phyloP scores from a whole-genome alignment of 371 early-diverging fungal species.

The Rhizopus microsporus region DNA sequence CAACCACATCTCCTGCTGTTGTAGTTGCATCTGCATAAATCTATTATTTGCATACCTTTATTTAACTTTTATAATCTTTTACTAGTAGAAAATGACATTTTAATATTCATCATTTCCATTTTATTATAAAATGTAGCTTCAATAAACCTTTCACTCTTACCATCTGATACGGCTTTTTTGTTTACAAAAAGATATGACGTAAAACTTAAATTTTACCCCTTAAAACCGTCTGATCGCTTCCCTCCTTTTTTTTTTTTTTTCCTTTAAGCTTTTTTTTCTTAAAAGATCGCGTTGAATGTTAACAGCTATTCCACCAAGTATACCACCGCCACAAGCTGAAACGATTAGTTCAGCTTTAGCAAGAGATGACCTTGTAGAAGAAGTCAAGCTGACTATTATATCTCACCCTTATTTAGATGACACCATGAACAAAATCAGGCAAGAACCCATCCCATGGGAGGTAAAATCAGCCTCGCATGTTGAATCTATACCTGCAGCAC shows the following conservation, averaged over 20 bases:
- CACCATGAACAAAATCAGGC: slow-evolving; percentile 63
- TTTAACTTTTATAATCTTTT: slow-evolving; percentile 1
- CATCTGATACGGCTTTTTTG: neutral
- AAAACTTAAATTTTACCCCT: neutral
- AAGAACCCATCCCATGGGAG: slow-evolving; percentile 88
- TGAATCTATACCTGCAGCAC: neutral
- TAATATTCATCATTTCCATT: no score
- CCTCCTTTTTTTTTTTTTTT: neutral
- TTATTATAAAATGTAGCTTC: no score
- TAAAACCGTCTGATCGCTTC: neutral
- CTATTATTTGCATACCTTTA: neutral
- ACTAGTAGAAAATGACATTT: neutral
- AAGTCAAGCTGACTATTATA: slow-evolving; percentile 66
- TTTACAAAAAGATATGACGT: neutral
- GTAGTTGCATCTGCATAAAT: slow-evolving; percentile 37
- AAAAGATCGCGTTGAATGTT: neutral
- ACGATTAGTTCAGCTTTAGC: slow-evolving; percentile 1
- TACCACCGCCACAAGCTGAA: neutral
- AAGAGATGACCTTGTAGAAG: slow-evolving; percentile 27
- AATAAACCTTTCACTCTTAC: no score
- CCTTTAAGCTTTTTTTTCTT: neutral
- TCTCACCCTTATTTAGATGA: slow-evolving; percentile 85
- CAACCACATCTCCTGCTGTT: slow-evolving; percentile 11
- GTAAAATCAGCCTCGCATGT: slow-evolving; percentile 31
- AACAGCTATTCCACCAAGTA: no score